These are phyloP conservation scores for Boletus sp. DNA, from an alignment of 768 basidiomycete species.

Conservation along the genomic window DNA sequence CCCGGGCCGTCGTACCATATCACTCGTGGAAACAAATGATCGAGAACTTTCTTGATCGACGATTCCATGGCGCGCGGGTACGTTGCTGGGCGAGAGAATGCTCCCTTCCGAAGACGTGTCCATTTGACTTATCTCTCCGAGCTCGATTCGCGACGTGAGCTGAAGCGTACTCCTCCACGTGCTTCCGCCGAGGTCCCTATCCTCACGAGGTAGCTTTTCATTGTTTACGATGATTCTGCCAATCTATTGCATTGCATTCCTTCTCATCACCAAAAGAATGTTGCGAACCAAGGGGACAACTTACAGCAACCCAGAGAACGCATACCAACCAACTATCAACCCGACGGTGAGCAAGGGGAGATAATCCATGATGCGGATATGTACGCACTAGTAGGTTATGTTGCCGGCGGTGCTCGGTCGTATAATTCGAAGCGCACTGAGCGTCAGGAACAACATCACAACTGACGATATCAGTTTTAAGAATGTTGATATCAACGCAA, in stretches of 20 bases:
- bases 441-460: constrained; percentile 16
- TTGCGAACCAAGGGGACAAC: background rate
- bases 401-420: constrained; percentile 10
- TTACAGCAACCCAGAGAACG: constrained; percentile 19
- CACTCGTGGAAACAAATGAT: background rate
- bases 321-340: constrained; percentile 17
- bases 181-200: background rate
- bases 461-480: background rate
- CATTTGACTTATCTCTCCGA: background rate
- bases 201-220: constrained; percentile 1
- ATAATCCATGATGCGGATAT: background rate
- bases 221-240: constrained; percentile 20
- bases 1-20: background rate
- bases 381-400: constrained; percentile 18
- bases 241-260: background rate
- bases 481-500: background rate
- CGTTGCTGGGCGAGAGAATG: background rate
- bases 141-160: background rate
- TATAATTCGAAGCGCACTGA: constrained; percentile 10
- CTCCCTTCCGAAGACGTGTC: background rate
- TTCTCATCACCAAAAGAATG: background rate
- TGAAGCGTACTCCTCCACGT: background rate
- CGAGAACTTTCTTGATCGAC: background rate
- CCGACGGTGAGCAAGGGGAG: background rate
- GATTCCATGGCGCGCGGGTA: background rate